Base-by-base conservation (phyloP, 495 filamentous ascomycete species). In the Sphaerosporella brunnea region DNA sequence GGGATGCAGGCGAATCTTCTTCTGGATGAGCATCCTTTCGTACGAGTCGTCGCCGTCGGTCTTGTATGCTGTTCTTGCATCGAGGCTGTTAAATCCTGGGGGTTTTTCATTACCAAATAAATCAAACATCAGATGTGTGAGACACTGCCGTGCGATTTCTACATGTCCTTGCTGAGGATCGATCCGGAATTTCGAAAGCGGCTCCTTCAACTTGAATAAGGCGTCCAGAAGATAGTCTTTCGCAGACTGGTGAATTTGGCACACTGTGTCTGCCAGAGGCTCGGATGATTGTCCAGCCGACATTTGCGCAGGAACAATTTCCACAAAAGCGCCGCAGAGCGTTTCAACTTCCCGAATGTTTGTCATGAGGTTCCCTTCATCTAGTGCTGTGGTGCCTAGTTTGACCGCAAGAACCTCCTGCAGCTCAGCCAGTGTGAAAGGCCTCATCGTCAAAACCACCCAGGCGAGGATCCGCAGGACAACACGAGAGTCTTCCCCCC, bases 181-280 rank as follows among this genome's bases (percentile, higher is more conserved):
- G 4, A 44, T 44, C 16, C 40, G 40, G n/a, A 44, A 25, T 11
- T 23, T 44, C 20, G 40, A 44, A 44, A 44, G 40, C 9, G 40
- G 40, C 9, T 23, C 40, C n/a, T 44, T 25, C 13, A 44, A 23
- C 8, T n/a, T n/a, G 20, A 3, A 23, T 15, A 5, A 13, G 13
- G 19, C 11, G 20, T 44, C 40, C 20, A 44, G 15, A 10, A 44
- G 26, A 16, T 44, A 44, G 13, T 44, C 40, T 25, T 44, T 44
- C n/a, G 40, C 40, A 21, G 21, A 44, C 13, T 44, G 40, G 23
- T 44, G 40, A 7, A 25, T 23, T 10, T 23, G 23, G 15, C 40
- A 23, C 5, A 44, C 40, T 23, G 40, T 44, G 40, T 19, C 23
- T 4, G 40, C 7, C 15, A 44, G 20, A 15, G 23, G 15, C 23